Conservation (phyloP, 1,139 yeast species). For the Pneumocystis carinii region DNA sequence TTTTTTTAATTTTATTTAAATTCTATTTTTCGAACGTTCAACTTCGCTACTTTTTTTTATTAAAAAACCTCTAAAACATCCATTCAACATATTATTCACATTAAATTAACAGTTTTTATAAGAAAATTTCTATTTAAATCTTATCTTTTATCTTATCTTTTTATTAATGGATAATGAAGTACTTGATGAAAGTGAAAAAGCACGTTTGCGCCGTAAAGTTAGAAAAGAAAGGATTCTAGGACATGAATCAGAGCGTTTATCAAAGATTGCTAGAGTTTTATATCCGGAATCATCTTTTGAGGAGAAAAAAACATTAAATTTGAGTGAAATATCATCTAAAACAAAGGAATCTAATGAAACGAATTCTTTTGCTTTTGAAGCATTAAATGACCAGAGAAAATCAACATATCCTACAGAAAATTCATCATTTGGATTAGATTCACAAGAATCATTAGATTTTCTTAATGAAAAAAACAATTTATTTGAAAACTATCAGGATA, state of each 20-base stretch:
- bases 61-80: no score
- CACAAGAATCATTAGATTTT: neutral
- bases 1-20: no score
- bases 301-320: neutral
- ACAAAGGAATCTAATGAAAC: neutral
- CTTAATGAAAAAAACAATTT: neutral
- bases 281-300: neutral
- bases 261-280: neutral
- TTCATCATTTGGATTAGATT: neutral
- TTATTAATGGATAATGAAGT: neutral
- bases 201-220: neutral
- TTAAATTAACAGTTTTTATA: neutral
- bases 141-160: neutral
- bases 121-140: neutral
- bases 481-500: neutral
- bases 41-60: no score
- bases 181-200: neutral
- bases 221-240: neutral
- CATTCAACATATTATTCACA: neutral
- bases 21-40: no score
- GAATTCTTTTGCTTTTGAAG: neutral
- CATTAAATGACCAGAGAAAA: neutral
- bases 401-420: neutral
- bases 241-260: neutral
- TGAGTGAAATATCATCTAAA: neutral